Evolutionary conservation across 805 yeast species (phyloP), one percentile per base, ranked within the genome.

Genomic region (Ogataea ganodermae): DNA sequence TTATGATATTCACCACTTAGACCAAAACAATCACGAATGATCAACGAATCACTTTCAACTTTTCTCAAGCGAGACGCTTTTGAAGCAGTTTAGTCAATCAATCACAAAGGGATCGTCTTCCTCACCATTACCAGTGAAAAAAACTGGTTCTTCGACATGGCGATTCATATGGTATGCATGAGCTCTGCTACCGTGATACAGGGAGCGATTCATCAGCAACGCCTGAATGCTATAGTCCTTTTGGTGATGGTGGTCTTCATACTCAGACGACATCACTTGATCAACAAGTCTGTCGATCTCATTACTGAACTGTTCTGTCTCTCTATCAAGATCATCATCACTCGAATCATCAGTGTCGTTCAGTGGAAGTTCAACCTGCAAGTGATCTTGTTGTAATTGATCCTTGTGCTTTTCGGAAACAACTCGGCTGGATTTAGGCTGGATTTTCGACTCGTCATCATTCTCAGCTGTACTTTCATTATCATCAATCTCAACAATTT

Each of bases 101-200:
- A 65, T 52, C 3, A 64, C 65, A 28, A 64, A 53, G 2, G 69
- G 69, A 47, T 65, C 69, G 35, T 63, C 66, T 21, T 49, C 59
- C 13, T 55, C 63, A 12, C 69, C 69, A 17, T 59, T 62, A 16
- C 68, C 68, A 2, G 58, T 52, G 43, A 63, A 59, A 39, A 63
- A 64, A 1, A 63, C 62, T 12, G 61, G 66, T 6, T 46, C 57
- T 18, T 35, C 5, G 21, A 18, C 23, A 18, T 10, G 36, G 4
- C 35, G 6, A 31, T 7, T 33, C 22, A 33, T 8, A 33, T 9
- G 23, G 10, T 17, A 33, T 4, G 12, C 21, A 12, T 17, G 12
- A 20, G 8, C 13, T 13, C 33, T 31, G n/a, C 10, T 6, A 13
- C 42, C 22, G n/a, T 20, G 35, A 13, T 17, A 23, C 14, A 30